Percentiles rank a stretch among this genome's conserved stretches.
These are phyloP conservation scores for Camelina sativa DNA, from an alignment of 345 rosid species.

Conservation along the genomic window DNA sequence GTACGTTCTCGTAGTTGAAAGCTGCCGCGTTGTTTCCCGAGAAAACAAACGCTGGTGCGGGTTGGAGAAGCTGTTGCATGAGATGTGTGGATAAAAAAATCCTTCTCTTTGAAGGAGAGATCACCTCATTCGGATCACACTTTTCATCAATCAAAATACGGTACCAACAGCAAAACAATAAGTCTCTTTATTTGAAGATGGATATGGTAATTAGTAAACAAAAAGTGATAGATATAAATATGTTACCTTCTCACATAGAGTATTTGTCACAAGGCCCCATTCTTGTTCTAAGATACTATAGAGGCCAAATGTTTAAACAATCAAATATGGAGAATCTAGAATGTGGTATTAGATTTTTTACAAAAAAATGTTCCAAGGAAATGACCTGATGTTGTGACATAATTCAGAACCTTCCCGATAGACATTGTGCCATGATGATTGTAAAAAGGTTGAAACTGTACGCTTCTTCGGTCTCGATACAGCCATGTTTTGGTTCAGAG, in stretches of 20 bases:
- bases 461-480: constrained; percentile 24
- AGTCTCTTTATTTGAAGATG: neutral
- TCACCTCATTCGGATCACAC: constrained; percentile 48
- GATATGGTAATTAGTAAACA: neutral
- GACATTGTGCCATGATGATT: constrained; percentile 29
- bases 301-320: neutral
- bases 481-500: constrained; percentile 20
- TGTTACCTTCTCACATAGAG: constrained; percentile 33
- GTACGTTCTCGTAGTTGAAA: constrained; percentile 50
- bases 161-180: neutral
- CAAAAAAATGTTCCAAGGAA: neutral
- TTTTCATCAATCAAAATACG: constrained; percentile 46
- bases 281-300: constrained; percentile 37
- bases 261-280: constrained; percentile 28
- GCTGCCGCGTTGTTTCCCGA: constrained; percentile 46
- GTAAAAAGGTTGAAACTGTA: constrained; percentile 16
- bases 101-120: constrained; percentile 63
- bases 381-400: constrained; percentile 22
- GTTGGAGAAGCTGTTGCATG: constrained; percentile 68
- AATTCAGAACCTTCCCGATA: neutral
- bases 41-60: constrained; percentile 55
- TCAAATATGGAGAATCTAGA: neutral
- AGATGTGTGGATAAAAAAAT: constrained; percentile 68
- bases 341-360: neutral
- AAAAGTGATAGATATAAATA: neutral